phyloP scores from a whole-genome alignment of 345 rosid genomes.

The Zanthoxylum bungeanum region DNA sequence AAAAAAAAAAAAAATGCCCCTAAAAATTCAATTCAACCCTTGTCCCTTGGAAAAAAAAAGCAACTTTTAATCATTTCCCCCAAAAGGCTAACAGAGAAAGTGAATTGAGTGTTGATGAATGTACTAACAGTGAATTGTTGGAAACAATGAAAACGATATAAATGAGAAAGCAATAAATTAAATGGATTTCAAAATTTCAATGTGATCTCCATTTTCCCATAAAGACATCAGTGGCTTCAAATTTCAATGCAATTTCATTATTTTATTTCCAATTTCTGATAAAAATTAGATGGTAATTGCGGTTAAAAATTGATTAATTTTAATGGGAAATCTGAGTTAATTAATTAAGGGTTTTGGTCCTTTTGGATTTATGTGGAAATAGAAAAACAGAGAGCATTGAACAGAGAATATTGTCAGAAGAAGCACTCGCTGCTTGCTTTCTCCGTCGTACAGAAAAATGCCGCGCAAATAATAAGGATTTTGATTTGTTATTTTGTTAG shows the following conservation, averaged over 20 bases:
- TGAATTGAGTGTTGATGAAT: not conserved
- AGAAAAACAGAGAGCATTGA: conserved; percentile 27
- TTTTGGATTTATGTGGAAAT: not conserved
- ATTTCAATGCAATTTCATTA: no score
- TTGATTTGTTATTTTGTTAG: not conserved
- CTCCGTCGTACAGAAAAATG: not conserved
- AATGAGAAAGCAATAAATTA: conserved; percentile 8
- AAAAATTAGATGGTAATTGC: not conserved
- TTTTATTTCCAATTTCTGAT: not conserved
- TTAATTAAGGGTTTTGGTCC: not conserved
- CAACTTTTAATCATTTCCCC: not conserved
- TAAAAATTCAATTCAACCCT: not conserved
- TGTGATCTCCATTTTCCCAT: not conserved
- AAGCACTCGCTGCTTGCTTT: not conserved
- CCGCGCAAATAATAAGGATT: conserved; percentile 6
- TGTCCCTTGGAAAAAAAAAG: not conserved
- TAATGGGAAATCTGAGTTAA: not conserved
- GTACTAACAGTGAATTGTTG: conserved; percentile 8
- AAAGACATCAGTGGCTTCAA: not conserved
- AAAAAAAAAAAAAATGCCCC: not conserved
- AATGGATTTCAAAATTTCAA: not conserved
- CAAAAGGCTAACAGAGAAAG: not conserved
- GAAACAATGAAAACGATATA: conserved; percentile 15
- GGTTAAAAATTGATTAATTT: not conserved
- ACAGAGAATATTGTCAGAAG: conserved; percentile 77